Percentiles rank a stretch among this genome's conserved stretches.
These are phyloP conservation scores for Santalum album DNA, from an alignment of 164 flowering plant species.

Conservation along the genomic window DNA sequence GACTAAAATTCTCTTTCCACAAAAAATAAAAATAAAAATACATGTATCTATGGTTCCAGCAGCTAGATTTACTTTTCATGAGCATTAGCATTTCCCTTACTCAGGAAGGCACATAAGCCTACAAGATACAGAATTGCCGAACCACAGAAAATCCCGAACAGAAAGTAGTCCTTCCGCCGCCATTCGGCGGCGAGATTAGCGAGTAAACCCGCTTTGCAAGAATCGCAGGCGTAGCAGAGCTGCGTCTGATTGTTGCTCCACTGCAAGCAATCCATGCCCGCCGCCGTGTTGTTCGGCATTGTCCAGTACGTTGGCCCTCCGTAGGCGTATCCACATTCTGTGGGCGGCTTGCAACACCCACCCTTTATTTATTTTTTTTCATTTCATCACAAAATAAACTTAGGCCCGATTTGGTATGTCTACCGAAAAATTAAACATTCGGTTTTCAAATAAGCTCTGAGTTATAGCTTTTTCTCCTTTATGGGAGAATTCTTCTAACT, in stretches of 20 bases:
- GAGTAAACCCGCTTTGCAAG: slow-evolving; percentile 1
- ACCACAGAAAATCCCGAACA: neutral
- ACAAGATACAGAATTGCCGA: neutral
- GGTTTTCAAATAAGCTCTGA: too few species aligned
- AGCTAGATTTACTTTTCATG: too few species aligned
- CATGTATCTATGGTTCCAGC: too few species aligned
- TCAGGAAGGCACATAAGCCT: neutral
- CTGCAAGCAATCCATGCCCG: neutral
- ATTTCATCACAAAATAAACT: neutral
- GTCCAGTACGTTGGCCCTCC: neutral
- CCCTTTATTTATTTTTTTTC: neutral
- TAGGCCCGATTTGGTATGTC: too few species aligned
- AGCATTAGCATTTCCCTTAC: too few species aligned
- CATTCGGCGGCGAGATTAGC: neutral
- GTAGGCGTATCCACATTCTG: neutral
- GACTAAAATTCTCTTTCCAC: too few species aligned
- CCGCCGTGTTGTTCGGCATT: neutral
- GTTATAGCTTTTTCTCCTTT: too few species aligned
- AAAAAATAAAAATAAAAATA: too few species aligned
- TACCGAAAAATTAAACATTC: too few species aligned
- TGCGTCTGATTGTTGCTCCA: slow-evolving; percentile 1
- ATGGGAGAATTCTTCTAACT: too few species aligned
- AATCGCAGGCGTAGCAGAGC: slow-evolving; percentile 1
- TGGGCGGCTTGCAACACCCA: slow-evolving; percentile 5
- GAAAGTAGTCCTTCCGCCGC: neutral